Base-by-base conservation (phyloP, 139 green algal species). In the Volvox reticuliferus region DNA sequence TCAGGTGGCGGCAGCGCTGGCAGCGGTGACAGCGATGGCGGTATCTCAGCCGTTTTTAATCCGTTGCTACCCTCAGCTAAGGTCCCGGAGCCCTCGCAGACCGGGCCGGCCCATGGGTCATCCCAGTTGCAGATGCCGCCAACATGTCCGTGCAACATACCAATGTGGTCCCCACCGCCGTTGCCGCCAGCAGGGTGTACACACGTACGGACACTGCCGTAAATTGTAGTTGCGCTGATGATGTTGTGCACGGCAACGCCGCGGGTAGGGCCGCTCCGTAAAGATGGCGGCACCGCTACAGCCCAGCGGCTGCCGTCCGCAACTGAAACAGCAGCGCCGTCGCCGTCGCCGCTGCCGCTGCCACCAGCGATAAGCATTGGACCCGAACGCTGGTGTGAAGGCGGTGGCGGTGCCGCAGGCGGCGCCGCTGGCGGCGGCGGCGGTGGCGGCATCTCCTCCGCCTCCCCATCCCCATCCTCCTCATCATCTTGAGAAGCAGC, bases 401-500 rank as follows among this genome's bases (percentile, higher is more conserved):
- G 81, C 85, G 85, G 85, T 30, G 85, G 85, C 69, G 85, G 85
- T 20, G 85, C 37, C 28, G 85, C 6, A 26, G 85, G 69, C 37
- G 85, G 85, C 44, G 69, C 30, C 68, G 76, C 63, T 50, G 85
- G 85, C 85, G 85, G 19, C 28, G 69, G 24, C 13, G 85, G 85
- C 16, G 85, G 85, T 36, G 85, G 0, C 69, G 85, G 85, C 83
- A 80, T 80, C 19, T 26, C 9, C 83, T 16, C 50, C 71, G 16
- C 71, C 44, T 5, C 44, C 9, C 9, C 44, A 5, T 55, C 9
- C 5, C 9, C 44, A 55, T 55, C 44, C 44, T 14, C n/a, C n/a
- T n/a, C n/a, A n/a, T n/a, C 44, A 55, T 55, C 44, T 55, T 55
- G 44, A 55, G 44, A 55, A 14, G 44, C 44, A 55, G 44, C 44